Evolutionary conservation across 306 rosid genomes (phyloP), one percentile per base, ranked within the genome.

Genomic region (Prunus salicina): DNA sequence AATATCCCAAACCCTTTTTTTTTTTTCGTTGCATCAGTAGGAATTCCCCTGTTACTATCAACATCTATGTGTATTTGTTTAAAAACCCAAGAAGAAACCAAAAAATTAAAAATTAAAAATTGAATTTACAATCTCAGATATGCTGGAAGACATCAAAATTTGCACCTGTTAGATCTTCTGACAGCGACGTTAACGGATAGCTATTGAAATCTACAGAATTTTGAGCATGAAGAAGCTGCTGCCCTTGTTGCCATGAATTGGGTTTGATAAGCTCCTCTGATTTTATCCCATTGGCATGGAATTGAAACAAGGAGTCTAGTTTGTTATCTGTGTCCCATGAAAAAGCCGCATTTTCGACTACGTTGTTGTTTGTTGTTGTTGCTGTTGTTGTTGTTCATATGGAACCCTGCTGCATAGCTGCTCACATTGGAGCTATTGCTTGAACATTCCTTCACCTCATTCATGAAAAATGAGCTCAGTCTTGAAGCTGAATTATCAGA

Each of bases 371-470:
- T 71, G 45, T 72, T 86, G 58, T 47, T 38, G 56, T 73, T 81
- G 49, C 45, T 72, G 46, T 66, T 87, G 58, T 49, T 87, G 58
- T 49, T 71, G 64, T 64, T 89, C 71, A 81, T 57, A 7, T 80
- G 91, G 66, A 70, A 89, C 43, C 93, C 89, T 4, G 75, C 76
- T 71, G 75, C 73, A 72, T 90, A 90, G 67, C 82, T 84, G 80
- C 96, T 87, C 68, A 88, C 75, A 70, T 86, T 90, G 72, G 98
- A 93, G 88, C 96, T 91, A 55, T 90, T 94, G 89, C 96, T 94
- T 6, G 94, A 93, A 56, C 89, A 86, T 51, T 91, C 97, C 78
- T 89, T 91, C 72, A 86, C 88, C 60, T 91, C 90, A 60, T 84
- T 88, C 84, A 87, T 73, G 77, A 91, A 84, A 60, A 85, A 76